Conservation (phyloP, 495 filamentous ascomycete genomes). For the Penicillium cataractarum region DNA sequence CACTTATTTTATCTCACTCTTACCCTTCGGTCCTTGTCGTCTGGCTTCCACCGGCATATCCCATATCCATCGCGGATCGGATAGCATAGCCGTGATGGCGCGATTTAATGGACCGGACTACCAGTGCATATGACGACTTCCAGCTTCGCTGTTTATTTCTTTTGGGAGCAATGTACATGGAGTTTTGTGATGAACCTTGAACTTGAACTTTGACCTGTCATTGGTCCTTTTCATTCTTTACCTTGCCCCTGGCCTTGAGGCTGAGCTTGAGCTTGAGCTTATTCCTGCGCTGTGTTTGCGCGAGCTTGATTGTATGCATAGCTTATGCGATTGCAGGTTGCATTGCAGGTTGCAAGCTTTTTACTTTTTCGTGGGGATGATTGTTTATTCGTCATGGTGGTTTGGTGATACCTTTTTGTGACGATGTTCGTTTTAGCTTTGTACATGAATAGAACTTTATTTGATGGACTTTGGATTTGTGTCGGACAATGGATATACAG, state of each 20-base stretch:
- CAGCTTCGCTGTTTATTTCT: constrained; percentile 24
- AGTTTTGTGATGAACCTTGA: constrained; percentile 10
- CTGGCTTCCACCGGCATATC: neutral
- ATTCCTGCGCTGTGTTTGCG: neutral
- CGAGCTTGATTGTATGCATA: neutral
- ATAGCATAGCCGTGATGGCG: neutral
- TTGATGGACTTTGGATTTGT: neutral
- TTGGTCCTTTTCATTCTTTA: neutral
- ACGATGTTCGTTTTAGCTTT: neutral
- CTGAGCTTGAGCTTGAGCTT: neutral
- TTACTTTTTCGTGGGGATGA: neutral
- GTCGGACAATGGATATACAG: neutral
- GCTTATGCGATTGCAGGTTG: neutral
- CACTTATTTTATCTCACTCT: neutral
- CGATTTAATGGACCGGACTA: neutral
- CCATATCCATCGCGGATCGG: no score
- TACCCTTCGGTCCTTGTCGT: constrained; percentile 2
- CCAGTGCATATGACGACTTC: constrained; percentile 27
- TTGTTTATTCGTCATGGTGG: neutral
- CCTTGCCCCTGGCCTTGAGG: neutral
- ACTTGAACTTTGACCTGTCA: neutral
- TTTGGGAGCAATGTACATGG: constrained; percentile 28
- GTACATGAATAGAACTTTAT: constrained; percentile 8
- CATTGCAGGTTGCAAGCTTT: neutral
- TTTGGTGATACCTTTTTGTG: neutral